phyloP scores from a whole-genome alignment of 345 rosid genomes.

The Bruguiera gymnorhiza region DNA sequence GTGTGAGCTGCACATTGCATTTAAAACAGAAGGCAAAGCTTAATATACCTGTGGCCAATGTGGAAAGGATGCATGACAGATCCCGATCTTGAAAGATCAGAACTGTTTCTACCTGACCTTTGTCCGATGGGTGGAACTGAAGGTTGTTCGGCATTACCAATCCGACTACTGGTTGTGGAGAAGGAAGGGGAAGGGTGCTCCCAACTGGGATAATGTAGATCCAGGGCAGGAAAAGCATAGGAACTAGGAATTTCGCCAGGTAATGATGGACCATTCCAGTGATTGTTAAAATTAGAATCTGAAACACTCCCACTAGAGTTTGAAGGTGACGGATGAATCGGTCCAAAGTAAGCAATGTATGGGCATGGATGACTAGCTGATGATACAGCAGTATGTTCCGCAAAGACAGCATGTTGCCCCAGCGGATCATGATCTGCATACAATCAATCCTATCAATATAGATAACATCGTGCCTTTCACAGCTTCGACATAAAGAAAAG shows the following conservation, averaged over 20 bases:
- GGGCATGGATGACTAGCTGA: conserved; percentile 86
- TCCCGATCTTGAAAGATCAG: conserved; percentile 67
- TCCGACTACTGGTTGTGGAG: conserved; percentile 51
- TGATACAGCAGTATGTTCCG: conserved; percentile 69
- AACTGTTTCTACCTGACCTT: conserved; percentile 55
- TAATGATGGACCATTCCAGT: conserved; percentile 74
- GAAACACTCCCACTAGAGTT: conserved; percentile 58
- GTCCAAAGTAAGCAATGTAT: conserved; percentile 80
- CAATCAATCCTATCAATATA: conserved; percentile 16
- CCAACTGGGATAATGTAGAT: conserved; percentile 71
- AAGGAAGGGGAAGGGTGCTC: conserved; percentile 66
- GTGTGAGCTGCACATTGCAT: not conserved
- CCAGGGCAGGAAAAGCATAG: conserved; percentile 68
- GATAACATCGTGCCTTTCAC: conserved; percentile 7
- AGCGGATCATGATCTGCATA: conserved; percentile 39
- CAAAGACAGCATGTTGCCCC: conserved; percentile 62
- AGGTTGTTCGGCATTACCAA: conserved; percentile 56
- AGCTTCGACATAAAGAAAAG: conserved; percentile 5
- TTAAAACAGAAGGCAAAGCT: not conserved
- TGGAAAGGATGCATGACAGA: conserved; percentile 72
- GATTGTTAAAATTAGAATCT: conserved; percentile 62
- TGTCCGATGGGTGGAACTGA: conserved; percentile 49
- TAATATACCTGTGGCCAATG: conserved; percentile 70
- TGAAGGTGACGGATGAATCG: conserved; percentile 74
- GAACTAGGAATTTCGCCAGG: conserved; percentile 68